Conservation (phyloP, 2,329 filamentous ascomycete species). For the Emmonsia crescens region DNA sequence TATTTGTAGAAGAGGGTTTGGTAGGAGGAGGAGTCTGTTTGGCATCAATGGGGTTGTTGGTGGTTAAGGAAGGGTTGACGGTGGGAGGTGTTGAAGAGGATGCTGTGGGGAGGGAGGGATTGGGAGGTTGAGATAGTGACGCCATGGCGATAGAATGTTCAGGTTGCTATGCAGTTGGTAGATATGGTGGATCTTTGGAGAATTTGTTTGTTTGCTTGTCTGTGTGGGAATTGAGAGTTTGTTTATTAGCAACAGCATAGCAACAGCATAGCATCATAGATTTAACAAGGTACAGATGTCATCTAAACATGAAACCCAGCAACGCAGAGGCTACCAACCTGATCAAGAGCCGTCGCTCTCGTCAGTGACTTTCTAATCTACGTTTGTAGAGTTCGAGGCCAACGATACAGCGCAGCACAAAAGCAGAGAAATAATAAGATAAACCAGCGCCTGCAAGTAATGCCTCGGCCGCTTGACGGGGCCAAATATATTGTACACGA, state of each 20-base stretch:
- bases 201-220: background rate
- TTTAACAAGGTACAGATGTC: background rate
- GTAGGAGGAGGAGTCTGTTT: background rate
- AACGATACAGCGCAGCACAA: background rate
- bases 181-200: background rate
- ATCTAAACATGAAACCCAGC: background rate
- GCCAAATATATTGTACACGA: background rate
- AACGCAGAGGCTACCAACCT: background rate
- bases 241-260: background rate
- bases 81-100: slow-evolving; percentile 23
- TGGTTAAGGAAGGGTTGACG: slow-evolving; percentile 27
- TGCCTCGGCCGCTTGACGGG: background rate
- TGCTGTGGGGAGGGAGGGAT: background rate
- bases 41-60: slow-evolving; percentile 15
- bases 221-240: background rate
- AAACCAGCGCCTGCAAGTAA: background rate
- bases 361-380: background rate
- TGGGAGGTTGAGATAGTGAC: slow-evolving; percentile 1
- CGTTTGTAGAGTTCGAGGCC: background rate
- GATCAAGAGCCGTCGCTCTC: background rate
- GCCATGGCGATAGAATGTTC: background rate
- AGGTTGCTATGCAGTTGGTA: background rate
- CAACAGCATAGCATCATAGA: background rate
- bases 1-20: background rate
- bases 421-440: background rate